Evolutionary conservation across 2,329 filamentous ascomycete genomes (phyloP), one percentile per base, ranked within the genome.

Genomic region (Hirsutella minnesotensis): DNA sequence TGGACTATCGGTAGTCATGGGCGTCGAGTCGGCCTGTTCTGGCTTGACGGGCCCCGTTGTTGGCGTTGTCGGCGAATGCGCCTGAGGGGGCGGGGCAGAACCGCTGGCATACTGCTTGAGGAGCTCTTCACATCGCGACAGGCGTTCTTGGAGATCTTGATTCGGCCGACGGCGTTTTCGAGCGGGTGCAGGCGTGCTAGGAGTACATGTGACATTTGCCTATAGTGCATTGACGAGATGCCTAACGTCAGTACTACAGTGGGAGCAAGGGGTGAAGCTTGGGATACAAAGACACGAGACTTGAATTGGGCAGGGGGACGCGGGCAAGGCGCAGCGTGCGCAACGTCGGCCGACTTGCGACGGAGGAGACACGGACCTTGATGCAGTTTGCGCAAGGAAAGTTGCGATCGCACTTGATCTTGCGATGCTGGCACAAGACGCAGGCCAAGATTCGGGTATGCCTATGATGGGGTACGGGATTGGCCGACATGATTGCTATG

Each of bases 321-420:
- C n/a, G n/a, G n/a, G n/a, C n/a, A n/a, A n/a, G n/a, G n/a, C n/a
- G n/a, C n/a, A n/a, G n/a, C n/a, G n/a, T n/a, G n/a, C n/a, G n/a
- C n/a, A n/a, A n/a, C n/a, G n/a, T n/a, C n/a, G n/a, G n/a, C n/a
- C n/a, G n/a, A n/a, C n/a, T n/a, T n/a, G n/a, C n/a, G n/a, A n/a
- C n/a, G n/a, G n/a, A n/a, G n/a, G n/a, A n/a, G n/a, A n/a, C n/a
- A n/a, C 60, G 47, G 50, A 78, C 75, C 68, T 78, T 79, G 54
- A 72, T 59, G 50, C 75, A 79, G 50, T 79, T 78, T 45, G 73
- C 70, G 52, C 75, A 79, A 4, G 75, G 75, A 34, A 70, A 75
- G 35, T 68, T 69, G 46, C 75, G 68, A 51, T 79, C 74, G 58
- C 75, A 79, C 56, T 76, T 77, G 59, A 78, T 78, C 60, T 79